A percentile compares a stretch with the other conserved stretches of the same genome.
Evolutionary conservation across 129 eudicot genomes (phyloP).

Genomic region (Lactuca sativa): DNA sequence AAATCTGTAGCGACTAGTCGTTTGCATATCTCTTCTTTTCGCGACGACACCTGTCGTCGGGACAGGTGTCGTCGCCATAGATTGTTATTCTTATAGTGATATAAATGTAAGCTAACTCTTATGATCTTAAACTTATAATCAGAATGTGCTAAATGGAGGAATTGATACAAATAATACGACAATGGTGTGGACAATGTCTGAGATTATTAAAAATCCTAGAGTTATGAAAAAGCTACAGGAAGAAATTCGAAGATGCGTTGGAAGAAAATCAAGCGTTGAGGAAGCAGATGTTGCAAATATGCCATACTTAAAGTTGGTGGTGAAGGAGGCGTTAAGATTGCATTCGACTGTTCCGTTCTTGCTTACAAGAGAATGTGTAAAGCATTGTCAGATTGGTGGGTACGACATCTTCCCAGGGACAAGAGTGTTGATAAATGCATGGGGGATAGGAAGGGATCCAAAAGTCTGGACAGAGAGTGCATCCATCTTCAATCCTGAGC

Average conservation of each 20-base stretch:
- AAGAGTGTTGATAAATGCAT: constrained; percentile 28
- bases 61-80: too few species aligned
- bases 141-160: constrained; percentile 26
- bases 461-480: constrained; percentile 28
- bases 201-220: constrained; percentile 19
- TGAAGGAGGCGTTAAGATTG: constrained; percentile 15
- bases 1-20: too few species aligned
- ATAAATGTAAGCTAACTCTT: not conserved
- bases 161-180: constrained; percentile 10
- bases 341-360: constrained; percentile 31
- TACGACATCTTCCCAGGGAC: constrained; percentile 29
- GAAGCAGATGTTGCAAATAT: constrained; percentile 18
- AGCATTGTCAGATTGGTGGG: constrained; percentile 13
- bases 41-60: too few species aligned
- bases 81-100: too few species aligned
- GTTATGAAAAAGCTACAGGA: not conserved
- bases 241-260: not conserved
- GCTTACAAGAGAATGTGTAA: constrained; percentile 28
- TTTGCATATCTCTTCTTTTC: too few species aligned
- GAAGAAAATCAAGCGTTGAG: not conserved
- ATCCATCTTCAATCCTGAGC: constrained; percentile 33
- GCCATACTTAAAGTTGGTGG: constrained; percentile 33
- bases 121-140: not conserved
- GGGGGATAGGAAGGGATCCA: constrained; percentile 45
- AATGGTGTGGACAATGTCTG: constrained; percentile 41